Evolutionary conservation across 1,284 basidiomycete species (phyloP).

Genomic region (Austroboletus novae-zelandiae): DNA sequence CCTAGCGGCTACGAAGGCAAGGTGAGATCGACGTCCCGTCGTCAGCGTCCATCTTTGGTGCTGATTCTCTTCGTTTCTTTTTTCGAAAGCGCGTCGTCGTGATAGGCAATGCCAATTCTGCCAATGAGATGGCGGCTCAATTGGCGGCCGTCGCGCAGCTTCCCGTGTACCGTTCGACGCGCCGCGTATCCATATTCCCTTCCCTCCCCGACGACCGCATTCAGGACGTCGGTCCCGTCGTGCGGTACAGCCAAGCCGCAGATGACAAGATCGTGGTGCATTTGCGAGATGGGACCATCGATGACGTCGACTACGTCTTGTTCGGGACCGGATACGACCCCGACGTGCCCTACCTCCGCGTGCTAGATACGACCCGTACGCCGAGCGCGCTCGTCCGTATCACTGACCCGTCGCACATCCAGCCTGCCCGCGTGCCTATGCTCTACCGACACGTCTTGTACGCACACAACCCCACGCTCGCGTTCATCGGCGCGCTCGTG

Average conservation of each 20-base stretch:
- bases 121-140: slow-evolving; percentile 48
- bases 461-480: slow-evolving; percentile 42
- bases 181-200: slow-evolving; percentile 40
- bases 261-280: slow-evolving; percentile 32
- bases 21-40: slow-evolving; percentile 25
- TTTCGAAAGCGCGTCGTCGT: slow-evolving; percentile 39
- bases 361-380: slow-evolving; percentile 20
- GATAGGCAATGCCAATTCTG: slow-evolving; percentile 47
- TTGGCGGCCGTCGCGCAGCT: slow-evolving; percentile 34
- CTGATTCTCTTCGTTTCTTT: background rate
- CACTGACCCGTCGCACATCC: slow-evolving; percentile 14
- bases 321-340: slow-evolving; percentile 46
- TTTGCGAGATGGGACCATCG: slow-evolving; percentile 35
- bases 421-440: slow-evolving; percentile 38
- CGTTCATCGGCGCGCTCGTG: slow-evolving; percentile 41
- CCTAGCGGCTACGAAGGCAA: slow-evolving; percentile 38
- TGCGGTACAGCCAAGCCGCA: slow-evolving; percentile 27
- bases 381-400: slow-evolving; percentile 9
- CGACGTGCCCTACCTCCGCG: slow-evolving; percentile 41
- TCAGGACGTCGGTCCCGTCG: slow-evolving; percentile 39
- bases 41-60: background rate
- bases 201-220: slow-evolving; percentile 42
- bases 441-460: slow-evolving; percentile 46
- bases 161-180: slow-evolving; percentile 44
- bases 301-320: slow-evolving; percentile 41